These are phyloP conservation scores for Aspergillus puulaauensis DNA, from an alignment of 2,329 filamentous ascomycete genomes.

Conservation along the genomic window DNA sequence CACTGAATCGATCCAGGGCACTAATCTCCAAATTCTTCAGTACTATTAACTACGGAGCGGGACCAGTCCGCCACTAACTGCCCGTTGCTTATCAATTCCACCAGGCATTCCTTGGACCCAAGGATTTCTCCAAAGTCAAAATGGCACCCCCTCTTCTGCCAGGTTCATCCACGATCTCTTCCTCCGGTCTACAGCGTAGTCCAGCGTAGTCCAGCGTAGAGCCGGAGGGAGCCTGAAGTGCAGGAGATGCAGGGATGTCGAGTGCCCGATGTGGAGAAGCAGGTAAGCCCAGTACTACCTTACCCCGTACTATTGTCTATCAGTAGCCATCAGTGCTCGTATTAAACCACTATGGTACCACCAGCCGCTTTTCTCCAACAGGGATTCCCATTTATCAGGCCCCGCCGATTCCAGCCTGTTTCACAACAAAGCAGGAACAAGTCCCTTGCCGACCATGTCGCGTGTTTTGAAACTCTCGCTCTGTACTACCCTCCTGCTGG, in stretches of 20 bases:
- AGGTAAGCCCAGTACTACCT: constrained; percentile 20
- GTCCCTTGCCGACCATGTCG: constrained; percentile 16
- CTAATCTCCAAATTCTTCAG: too few species aligned
- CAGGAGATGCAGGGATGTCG: constrained; percentile 9
- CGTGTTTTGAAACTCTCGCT: constrained; percentile 17
- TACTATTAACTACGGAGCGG: too few species aligned
- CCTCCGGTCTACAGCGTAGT: too few species aligned
- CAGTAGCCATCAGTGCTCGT: neutral
- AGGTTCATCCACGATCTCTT: neutral
- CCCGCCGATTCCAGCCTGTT: neutral
- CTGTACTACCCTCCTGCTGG: constrained; percentile 18
- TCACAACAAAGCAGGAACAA: neutral
- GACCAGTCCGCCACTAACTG: too few species aligned
- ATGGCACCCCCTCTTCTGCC: too few species aligned
- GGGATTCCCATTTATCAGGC: neutral
- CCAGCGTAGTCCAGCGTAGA: too few species aligned
- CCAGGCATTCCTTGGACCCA: too few species aligned
- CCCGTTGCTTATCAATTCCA: too few species aligned
- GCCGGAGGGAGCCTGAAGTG: too few species aligned
- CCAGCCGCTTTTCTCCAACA: constrained; percentile 17
- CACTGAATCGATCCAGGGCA: too few species aligned
- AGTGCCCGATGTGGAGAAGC: constrained; percentile 31
- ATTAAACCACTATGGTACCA: neutral
- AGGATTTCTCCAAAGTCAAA: too few species aligned
- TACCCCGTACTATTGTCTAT: neutral